These are phyloP conservation scores for Malassezia furfur DNA, from an alignment of 1,284 basidiomycete genomes.

Conservation along the genomic window DNA sequence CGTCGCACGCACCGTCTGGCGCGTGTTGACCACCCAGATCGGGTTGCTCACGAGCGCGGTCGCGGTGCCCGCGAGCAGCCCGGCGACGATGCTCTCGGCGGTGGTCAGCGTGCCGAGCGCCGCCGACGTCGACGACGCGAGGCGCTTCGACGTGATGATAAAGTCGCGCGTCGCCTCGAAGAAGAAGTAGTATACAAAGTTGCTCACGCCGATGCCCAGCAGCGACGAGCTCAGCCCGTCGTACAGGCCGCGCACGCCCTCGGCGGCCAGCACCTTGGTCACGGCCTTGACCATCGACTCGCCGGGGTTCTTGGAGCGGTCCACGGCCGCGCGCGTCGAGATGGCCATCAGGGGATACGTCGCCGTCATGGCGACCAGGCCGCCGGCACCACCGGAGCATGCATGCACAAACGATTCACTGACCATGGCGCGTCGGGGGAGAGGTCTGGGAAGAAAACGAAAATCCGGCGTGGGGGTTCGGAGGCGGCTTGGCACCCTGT, in stretches of 20 bases:
- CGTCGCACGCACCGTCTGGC: conserved; percentile 56
- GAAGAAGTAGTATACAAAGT: conserved; percentile 57
- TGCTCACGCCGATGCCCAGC: conserved; percentile 83
- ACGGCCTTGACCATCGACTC: conserved; percentile 55
- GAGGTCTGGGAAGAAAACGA: neutral
- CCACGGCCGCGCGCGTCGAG: conserved; percentile 84
- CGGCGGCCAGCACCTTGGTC: conserved; percentile 67
- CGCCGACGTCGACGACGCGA: conserved; percentile 50
- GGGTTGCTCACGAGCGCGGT: conserved; percentile 88
- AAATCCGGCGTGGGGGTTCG: neutral
- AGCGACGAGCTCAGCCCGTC: conserved; percentile 76
- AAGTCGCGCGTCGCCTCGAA: conserved; percentile 47
- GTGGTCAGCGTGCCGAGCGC: conserved; percentile 58
- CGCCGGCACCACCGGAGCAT: conserved; percentile 77
- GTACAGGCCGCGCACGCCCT: conserved; percentile 78
- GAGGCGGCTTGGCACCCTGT: no score
- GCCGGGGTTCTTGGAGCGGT: conserved; percentile 62
- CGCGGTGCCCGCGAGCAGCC: conserved; percentile 77
- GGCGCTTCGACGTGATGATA: conserved; percentile 44
- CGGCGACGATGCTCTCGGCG: conserved; percentile 77
- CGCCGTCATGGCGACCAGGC: conserved; percentile 56
- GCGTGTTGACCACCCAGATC: conserved; percentile 61
- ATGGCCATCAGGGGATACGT: conserved; percentile 71
- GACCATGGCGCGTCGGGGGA: conserved; percentile 14
- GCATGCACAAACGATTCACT: conserved; percentile 78